Percentiles rank a stretch among this genome's conserved stretches.
Conservation (phyloP, 768 basidiomycete species). For the Clavaria fumosa region DNA sequence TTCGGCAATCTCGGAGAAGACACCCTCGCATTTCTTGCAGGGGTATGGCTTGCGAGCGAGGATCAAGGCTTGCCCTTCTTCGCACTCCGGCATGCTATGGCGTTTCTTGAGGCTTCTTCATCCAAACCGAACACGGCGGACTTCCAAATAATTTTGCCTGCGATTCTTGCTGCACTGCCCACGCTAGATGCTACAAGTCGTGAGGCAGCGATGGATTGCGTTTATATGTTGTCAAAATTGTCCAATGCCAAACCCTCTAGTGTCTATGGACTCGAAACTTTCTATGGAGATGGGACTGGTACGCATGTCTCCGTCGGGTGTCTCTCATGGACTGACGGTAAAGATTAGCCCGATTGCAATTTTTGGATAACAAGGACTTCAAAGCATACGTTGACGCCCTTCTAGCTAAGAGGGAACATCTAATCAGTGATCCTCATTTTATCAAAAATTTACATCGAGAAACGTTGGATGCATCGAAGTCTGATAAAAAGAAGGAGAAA, state of each 20-base stretch:
- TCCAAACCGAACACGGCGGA: constrained; percentile 40
- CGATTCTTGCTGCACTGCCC: constrained; percentile 47
- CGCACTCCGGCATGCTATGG: constrained; percentile 63
- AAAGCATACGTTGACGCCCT: constrained; percentile 41
- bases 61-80: constrained; percentile 27
- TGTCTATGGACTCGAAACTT: constrained; percentile 57
- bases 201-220: constrained; percentile 37
- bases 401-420: constrained; percentile 33
- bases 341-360: constrained; percentile 41
- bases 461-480: constrained; percentile 29
- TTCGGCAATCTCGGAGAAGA: constrained; percentile 58
- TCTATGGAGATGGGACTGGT: constrained; percentile 55
- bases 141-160: constrained; percentile 67
- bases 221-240: constrained; percentile 30
- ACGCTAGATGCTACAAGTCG: constrained; percentile 28
- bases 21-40: constrained; percentile 66
- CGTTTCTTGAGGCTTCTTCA: constrained; percentile 66
- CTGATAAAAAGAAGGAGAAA: constrained; percentile 39
- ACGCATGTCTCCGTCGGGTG: no score
- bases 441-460: constrained; percentile 45
- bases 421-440: constrained; percentile 43
- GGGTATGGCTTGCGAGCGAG: constrained; percentile 35
- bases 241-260: constrained; percentile 29
- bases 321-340: no score
- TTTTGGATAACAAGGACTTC: constrained; percentile 50